phyloP scores from a whole-genome alignment of 2,329 filamentous ascomycete genomes.

The Colletotrichum shisoi region DNA sequence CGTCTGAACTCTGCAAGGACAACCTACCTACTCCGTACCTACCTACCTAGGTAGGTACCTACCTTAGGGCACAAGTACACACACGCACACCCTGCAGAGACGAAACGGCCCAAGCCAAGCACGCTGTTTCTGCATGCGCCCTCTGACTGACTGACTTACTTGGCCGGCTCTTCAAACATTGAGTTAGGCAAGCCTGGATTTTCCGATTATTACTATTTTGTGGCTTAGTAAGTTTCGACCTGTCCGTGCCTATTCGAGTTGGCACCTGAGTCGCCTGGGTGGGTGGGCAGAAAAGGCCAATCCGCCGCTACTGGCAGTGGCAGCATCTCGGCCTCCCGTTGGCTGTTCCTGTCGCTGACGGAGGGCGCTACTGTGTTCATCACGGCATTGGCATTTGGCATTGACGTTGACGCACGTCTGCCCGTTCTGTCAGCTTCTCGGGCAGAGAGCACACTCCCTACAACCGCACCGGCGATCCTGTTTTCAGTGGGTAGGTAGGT shows the following conservation, averaged over 20 bases:
- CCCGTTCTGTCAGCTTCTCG: background rate
- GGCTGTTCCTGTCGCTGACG: constrained; percentile 13
- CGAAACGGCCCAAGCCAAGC: constrained; percentile 36
- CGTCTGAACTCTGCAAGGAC: constrained; percentile 28
- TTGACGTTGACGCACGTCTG: constrained; percentile 16
- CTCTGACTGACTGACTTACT: constrained; percentile 14
- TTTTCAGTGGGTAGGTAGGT: background rate
- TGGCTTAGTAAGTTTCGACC: constrained; percentile 2
- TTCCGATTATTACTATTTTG: background rate
- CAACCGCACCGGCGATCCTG: background rate
- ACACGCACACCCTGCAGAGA: constrained; percentile 6
- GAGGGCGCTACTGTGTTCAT: constrained; percentile 6
- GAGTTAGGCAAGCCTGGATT: background rate
- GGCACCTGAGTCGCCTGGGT: background rate
- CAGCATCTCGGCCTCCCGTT: background rate
- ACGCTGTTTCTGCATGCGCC: constrained; percentile 24
- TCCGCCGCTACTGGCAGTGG: background rate
- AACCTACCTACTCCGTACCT: background rate
- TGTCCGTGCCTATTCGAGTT: background rate
- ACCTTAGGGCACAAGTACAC: too few species aligned
- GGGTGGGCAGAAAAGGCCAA: constrained; percentile 7
- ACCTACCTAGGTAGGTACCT: too few species aligned
- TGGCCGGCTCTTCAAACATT: background rate
- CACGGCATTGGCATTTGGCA: constrained; percentile 29
- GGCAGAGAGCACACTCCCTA: background rate